Conservation (phyloP, 2,329 filamentous ascomycete genomes). For the Talaromyces verruculosus region DNA sequence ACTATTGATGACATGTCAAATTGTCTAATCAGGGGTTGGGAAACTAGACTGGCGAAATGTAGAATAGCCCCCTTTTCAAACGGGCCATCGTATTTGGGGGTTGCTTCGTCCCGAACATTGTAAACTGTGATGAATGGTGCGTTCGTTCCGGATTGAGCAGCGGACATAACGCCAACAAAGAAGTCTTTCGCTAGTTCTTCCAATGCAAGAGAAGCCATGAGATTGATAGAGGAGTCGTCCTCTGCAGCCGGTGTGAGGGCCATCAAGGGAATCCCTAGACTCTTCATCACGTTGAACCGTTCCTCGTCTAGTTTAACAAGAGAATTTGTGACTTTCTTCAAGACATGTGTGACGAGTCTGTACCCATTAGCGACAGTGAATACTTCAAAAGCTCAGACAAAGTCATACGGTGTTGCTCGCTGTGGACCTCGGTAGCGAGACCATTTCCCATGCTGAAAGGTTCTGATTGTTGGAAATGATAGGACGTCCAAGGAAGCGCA, state of each 20-base stretch:
- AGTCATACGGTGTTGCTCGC: constrained; percentile 9
- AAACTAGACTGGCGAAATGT: constrained; percentile 11
- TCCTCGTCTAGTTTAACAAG: constrained; percentile 14
- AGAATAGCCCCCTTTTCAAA: constrained; percentile 8
- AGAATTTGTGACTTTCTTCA: constrained; percentile 11
- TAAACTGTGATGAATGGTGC: constrained; percentile 5
- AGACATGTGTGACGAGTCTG: constrained; percentile 13
- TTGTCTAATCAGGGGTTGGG: constrained; percentile 4
- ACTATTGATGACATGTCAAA: constrained; percentile 13
- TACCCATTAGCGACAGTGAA: neutral
- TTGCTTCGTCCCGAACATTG: constrained; percentile 13
- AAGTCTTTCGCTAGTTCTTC: constrained; percentile 11
- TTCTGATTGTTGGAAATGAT: constrained; percentile 17
- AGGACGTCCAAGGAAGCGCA: constrained; percentile 18
- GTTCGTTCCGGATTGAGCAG: neutral
- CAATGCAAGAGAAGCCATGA: constrained; percentile 11
- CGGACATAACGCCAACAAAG: constrained; percentile 11
- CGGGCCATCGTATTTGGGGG: constrained; percentile 9
- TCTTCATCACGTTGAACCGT: constrained; percentile 13
- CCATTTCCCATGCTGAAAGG: constrained; percentile 9
- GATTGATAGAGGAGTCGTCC: neutral
- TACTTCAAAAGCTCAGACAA: neutral
- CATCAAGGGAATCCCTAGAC: constrained; percentile 7
- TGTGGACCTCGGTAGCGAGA: constrained; percentile 17
- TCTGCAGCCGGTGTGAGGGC: neutral